Base-by-base conservation (phyloP, 2,329 filamentous ascomycete species). In the Aspergillus tanneri region DNA sequence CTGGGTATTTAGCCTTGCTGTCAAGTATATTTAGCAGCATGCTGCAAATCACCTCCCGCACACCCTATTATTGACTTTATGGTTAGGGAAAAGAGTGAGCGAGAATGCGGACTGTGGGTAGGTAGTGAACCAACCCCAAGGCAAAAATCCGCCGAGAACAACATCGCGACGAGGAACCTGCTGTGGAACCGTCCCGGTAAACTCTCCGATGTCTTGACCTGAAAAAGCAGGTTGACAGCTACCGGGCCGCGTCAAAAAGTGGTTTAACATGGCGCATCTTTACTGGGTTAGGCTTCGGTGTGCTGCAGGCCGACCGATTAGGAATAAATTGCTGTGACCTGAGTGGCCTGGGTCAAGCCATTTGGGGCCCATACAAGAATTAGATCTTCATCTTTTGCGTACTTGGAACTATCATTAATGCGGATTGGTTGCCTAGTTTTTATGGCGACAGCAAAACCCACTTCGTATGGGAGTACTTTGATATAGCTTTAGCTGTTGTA, bases 171-270 rank as follows among this genome's bases (percentile, higher is more conserved):
- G 25, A 43, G 41, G 49, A 53, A 40, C 43, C 24, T 32, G 23
- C 23, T 44, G 53, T 56, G 57, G 54, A 44, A 48, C 52, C 46
- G 37, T 50, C 45, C 57, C 52, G 54, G 53, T 55, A 62, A 64
- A 60, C 59, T 55, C 55, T 55, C 64, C 62, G 63, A 65, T 56
- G 57, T 57, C 51, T 58, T 59, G 49, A 46, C 61, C 57, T 28
- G 53, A 60, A 61, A 24, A 23, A 55, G 62, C 49, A 61, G 57
- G 46, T 57, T 67, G 62, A 65, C 62, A 65, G 63, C 59, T 64
- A 54, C 14, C 14, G 55, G 52, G 41, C 45, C 54, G 47, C 30
- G 46, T 48, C 28, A 53, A 34, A 30, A 34, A 34, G 14, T 28
- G 30, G 47, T 41, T 52, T 50, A 39, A 41, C 23, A 10, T 35